These are phyloP conservation scores for Garcia nutans DNA, from an alignment of 345 rosid genomes.

Conservation along the genomic window DNA sequence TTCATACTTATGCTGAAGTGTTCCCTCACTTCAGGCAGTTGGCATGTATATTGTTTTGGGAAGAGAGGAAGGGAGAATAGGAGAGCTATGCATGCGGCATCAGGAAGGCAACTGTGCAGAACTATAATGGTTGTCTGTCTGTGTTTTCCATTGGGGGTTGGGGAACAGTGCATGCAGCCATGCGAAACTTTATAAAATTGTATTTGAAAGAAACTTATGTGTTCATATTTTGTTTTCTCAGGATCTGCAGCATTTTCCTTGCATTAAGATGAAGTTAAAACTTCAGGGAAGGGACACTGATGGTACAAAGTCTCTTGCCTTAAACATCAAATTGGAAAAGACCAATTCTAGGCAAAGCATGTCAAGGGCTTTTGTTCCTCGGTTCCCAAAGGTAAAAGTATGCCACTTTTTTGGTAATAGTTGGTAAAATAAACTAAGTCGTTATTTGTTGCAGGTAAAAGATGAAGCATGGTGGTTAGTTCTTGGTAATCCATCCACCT, in stretches of 20 bases:
- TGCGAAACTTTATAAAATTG: neutral
- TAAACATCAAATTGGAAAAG: slow-evolving; percentile 72
- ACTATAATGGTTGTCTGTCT: too few species aligned
- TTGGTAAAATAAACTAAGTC: slow-evolving; percentile 17
- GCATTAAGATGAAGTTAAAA: slow-evolving; percentile 59
- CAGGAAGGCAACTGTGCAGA: too few species aligned
- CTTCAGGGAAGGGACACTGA: slow-evolving; percentile 50
- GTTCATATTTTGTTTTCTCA: slow-evolving; percentile 23
- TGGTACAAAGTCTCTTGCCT: slow-evolving; percentile 35
- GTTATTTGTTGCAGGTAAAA: slow-evolving; percentile 56
- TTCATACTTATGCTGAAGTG: too few species aligned
- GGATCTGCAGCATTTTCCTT: slow-evolving; percentile 85
- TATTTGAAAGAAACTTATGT: neutral
- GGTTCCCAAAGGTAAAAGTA: slow-evolving; percentile 78
- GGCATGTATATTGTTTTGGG: too few species aligned
- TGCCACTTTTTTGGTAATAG: neutral
- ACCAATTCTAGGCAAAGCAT: slow-evolving; percentile 50
- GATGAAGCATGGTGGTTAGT: slow-evolving; percentile 99
- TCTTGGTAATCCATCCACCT: slow-evolving; percentile 68
- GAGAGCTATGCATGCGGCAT: too few species aligned
- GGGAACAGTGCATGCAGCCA: neutral
- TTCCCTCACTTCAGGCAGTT: too few species aligned
- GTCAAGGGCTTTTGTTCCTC: slow-evolving; percentile 79
- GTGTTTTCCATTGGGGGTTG: too few species aligned
- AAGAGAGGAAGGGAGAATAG: too few species aligned